Base-by-base conservation (phyloP, 345 rosid species). In the Melastoma malabathricum region DNA sequence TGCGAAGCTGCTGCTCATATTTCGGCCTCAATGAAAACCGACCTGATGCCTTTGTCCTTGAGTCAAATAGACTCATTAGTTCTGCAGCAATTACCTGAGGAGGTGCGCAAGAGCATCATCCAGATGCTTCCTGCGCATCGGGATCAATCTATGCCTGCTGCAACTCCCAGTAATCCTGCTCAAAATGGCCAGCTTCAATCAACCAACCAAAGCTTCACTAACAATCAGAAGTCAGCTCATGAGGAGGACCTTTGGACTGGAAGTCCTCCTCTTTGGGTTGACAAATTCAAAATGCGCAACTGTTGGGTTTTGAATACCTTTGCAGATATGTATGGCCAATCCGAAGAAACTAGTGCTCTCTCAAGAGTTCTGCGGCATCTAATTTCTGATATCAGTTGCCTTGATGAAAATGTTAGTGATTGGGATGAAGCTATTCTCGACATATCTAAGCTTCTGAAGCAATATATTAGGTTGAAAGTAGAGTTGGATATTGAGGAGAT, bases 61-160 rank as follows among this genome's bases (percentile, higher is more conserved):
- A 86, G 90, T 66, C 97, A 89, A 70, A 60, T 89, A 34, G 95
- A 89, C 60, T 55, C 58, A 44, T 78, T 82, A 6, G 94, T 86
- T 59, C 69, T 86, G 58, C 90, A 81, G 58, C 78, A 83, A 60
- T 72, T 89, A 71, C 97, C 96, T 47, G 88, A 83, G 54, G 90
- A 79, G 59, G 57, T 83, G 70, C 82, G 84, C 68, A 74, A 59
- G 54, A 85, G 73, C 65, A 70, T 90, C 49, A 61, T 82, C 60
- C 82, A 73, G 68, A 64, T 59, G 57, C 81, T 84, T 71, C 83
- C 94, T 64, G 51, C 69, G 5, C 79, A 75, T 70, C 68, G 75
- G 69, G 67, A 48, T 55, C 68, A 59, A 58, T 81, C 62, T 79
- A 45, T 47, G 15, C 18, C 52, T 18, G 39, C 16, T 18, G 50